Conservation (phyloP, 345 rosid species). For the Arabidopsis suecica region DNA sequence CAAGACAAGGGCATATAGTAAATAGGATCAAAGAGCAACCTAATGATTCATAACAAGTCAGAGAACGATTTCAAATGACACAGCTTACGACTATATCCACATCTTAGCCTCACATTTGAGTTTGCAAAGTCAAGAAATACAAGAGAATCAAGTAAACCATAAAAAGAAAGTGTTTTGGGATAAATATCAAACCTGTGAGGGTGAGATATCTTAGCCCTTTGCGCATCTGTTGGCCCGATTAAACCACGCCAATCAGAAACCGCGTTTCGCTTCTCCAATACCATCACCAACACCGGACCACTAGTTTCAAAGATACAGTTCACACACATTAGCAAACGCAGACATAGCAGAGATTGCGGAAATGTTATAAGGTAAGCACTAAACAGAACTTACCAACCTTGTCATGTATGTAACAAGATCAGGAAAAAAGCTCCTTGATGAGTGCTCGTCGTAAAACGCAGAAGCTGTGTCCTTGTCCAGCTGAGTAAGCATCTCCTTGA, state of each 20-base stretch:
- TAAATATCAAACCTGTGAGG: constrained; percentile 59
- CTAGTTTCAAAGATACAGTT: constrained; percentile 44
- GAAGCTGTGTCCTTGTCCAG: constrained; percentile 64
- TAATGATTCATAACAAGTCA: constrained; percentile 5
- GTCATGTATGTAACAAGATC: constrained; percentile 76
- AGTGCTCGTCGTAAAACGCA: constrained; percentile 75
- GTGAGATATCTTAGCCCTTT: constrained; percentile 70
- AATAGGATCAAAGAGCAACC: not conserved
- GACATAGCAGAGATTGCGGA: not conserved
- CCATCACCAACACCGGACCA: constrained; percentile 83
- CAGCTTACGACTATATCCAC: not conserved
- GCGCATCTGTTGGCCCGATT: constrained; percentile 84
- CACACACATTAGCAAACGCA: constrained; percentile 12
- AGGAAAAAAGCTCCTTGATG: constrained; percentile 64
- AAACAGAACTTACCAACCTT: constrained; percentile 50
- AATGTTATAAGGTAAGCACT: not conserved
- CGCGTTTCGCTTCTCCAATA: constrained; percentile 79
- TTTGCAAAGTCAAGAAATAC: not conserved
- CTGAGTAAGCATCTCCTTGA: constrained; percentile 55
- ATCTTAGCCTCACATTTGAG: not conserved
- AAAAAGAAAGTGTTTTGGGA: constrained; percentile 1
- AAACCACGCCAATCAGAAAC: constrained; percentile 81
- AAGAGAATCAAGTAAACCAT: not conserved
- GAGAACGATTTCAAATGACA: not conserved
- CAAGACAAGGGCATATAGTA: not conserved